Conservation (phyloP, 208 protist species). For the Crithidia expoeki region DNA sequence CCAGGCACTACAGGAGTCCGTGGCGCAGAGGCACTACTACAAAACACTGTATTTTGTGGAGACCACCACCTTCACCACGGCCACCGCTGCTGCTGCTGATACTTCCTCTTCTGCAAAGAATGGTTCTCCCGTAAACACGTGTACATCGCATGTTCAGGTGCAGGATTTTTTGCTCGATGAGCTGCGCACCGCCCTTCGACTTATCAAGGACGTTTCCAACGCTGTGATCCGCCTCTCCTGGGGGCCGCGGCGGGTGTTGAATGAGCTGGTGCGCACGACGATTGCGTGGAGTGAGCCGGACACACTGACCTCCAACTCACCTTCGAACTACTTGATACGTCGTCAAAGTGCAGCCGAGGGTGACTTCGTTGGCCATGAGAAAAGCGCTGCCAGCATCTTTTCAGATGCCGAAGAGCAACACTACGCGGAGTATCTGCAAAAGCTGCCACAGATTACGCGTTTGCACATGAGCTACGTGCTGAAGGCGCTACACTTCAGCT, state of each 20-base stretch:
- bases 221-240: constrained; percentile 28
- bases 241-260: constrained; percentile 58
- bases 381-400: not conserved
- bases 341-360: not conserved
- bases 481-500: constrained; percentile 48
- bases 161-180: constrained; percentile 11
- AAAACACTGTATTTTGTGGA: constrained; percentile 1
- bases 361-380: not conserved
- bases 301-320: not conserved
- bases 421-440: not conserved
- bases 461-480: constrained; percentile 43
- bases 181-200: not conserved
- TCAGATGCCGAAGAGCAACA: not conserved
- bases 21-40: constrained; percentile 21
- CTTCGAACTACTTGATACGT: not conserved
- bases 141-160: not conserved
- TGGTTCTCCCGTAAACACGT: not conserved
- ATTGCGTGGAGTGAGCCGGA: constrained; percentile 34
- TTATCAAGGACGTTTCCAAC: constrained; percentile 30
- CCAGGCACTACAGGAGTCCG: constrained; percentile 34
- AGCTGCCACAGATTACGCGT: constrained; percentile 38
- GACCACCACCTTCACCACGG: no score
- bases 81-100: not conserved
- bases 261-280: constrained; percentile 45
- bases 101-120: not conserved